Percentiles rank a stretch among this genome's conserved stretches.
These are phyloP conservation scores for Globisporangium okanoganense DNA, from an alignment of 352 stramenopile species.

Conservation along the genomic window DNA sequence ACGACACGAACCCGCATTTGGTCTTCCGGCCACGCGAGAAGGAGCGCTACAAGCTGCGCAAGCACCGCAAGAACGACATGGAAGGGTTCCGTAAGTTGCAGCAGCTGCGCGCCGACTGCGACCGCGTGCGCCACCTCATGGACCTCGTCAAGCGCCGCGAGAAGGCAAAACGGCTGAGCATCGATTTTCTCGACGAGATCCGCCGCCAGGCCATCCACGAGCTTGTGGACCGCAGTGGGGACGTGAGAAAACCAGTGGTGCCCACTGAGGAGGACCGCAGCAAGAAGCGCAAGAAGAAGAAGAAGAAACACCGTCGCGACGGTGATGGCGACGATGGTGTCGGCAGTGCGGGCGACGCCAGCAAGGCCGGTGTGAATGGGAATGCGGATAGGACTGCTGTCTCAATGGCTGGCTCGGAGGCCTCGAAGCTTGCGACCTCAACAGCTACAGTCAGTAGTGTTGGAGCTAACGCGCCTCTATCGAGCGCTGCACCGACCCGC, in stretches of 20 bases:
- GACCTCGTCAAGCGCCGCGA: conserved; percentile 87
- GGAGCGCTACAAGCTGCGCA: conserved; percentile 95
- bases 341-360: conserved; percentile 4
- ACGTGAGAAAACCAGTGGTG: conserved; percentile 45
- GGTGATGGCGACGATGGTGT: conserved; percentile 36
- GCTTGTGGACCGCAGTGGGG: conserved; percentile 37
- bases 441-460: neutral
- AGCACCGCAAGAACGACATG: conserved; percentile 96
- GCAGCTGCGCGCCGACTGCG: conserved; percentile 92
- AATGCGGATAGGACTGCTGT: neutral
- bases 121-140: conserved; percentile 78
- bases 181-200: conserved; percentile 82
- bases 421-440: neutral
- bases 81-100: conserved; percentile 94
- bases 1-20: conserved; percentile 97
- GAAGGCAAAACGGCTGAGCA: conserved; percentile 69
- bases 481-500: neutral
- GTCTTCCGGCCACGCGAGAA: conserved; percentile 98
- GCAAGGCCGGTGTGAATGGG: conserved; percentile 16
- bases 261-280: conserved; percentile 50
- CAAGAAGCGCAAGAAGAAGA: conserved; percentile 57
- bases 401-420: neutral
- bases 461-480: neutral
- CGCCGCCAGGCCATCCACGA: conserved; percentile 62
- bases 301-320: conserved; percentile 60